Conservation (phyloP, 768 basidiomycete species). For the Fomitopsis serialis region DNA sequence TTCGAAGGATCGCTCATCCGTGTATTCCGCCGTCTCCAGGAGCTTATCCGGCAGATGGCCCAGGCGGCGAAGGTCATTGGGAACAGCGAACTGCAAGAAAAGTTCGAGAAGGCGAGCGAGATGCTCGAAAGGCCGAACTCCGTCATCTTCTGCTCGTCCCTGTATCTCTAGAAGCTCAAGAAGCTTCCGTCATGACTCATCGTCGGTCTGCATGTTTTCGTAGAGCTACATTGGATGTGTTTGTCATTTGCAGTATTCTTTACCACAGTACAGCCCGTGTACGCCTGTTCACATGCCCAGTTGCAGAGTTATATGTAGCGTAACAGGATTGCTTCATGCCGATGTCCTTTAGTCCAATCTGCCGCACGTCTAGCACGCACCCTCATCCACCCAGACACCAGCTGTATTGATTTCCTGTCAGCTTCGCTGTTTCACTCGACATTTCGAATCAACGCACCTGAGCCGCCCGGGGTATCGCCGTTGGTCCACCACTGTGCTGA, state of each 20-base stretch:
- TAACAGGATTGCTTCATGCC: background rate
- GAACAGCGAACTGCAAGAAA: slow-evolving; percentile 87
- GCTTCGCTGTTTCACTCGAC: background rate
- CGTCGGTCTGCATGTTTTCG: too few species aligned
- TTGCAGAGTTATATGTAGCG: background rate
- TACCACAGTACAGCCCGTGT: background rate
- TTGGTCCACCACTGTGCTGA: slow-evolving; percentile 62
- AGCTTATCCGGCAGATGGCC: slow-evolving; percentile 94
- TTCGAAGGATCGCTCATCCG: slow-evolving; percentile 97
- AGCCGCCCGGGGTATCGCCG: slow-evolving; percentile 48
- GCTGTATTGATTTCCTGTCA: slow-evolving; percentile 24
- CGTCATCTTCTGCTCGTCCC: slow-evolving; percentile 84
- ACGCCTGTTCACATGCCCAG: background rate
- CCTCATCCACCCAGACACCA: slow-evolving; percentile 50
- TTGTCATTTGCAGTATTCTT: too few species aligned
- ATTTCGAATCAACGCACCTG: slow-evolving; percentile 30
- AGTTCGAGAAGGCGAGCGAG: slow-evolving; percentile 87
- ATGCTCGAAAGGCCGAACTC: slow-evolving; percentile 93
- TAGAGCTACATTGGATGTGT: too few species aligned
- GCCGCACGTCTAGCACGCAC: slow-evolving; percentile 31
- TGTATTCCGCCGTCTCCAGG: slow-evolving; percentile 90
- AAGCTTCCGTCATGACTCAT: too few species aligned
- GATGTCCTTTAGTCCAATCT: background rate
- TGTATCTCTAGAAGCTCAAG: slow-evolving; percentile 52
- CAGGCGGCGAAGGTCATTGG: slow-evolving; percentile 96